phyloP scores from a whole-genome alignment of 2,329 filamentous ascomycete species.

The Claviceps pazoutovae region DNA sequence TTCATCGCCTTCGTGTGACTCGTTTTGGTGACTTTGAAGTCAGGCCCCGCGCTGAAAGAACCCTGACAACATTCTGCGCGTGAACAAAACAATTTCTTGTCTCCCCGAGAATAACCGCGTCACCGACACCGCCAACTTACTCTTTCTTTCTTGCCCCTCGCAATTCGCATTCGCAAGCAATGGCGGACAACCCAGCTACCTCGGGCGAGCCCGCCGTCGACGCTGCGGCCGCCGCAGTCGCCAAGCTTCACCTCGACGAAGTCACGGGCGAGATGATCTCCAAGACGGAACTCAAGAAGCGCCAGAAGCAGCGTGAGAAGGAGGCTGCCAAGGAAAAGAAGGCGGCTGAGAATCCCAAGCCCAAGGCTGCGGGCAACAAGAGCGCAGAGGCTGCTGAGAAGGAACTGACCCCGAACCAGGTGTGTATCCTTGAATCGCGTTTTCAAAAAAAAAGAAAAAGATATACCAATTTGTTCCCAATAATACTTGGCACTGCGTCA shows the following conservation, averaged over 20 bases:
- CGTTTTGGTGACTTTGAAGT: too few species aligned
- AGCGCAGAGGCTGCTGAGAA: constrained; percentile 49
- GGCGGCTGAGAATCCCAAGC: constrained; percentile 58
- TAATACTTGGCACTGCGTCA: neutral
- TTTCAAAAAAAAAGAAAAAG: neutral
- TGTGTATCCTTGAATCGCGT: constrained; percentile 4
- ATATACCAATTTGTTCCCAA: neutral
- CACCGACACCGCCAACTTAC: too few species aligned
- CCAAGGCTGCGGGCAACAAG: constrained; percentile 34
- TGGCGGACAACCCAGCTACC: constrained; percentile 20
- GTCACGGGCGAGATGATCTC: constrained; percentile 80
- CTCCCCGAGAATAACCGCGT: too few species aligned
- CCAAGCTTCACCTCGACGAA: constrained; percentile 76
- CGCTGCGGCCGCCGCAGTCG: constrained; percentile 41
- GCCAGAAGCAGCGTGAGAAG: constrained; percentile 78
- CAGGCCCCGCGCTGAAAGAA: too few species aligned
- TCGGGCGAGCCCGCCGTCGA: constrained; percentile 26
- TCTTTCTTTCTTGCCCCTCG: neutral
- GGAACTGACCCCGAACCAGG: constrained; percentile 43
- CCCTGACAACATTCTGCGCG: too few species aligned
- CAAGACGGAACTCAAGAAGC: constrained; percentile 87
- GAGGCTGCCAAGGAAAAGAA: constrained; percentile 84
- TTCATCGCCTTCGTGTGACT: too few species aligned
- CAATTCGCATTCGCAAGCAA: constrained; percentile 6
- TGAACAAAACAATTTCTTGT: too few species aligned